Evolutionary conservation across 2,329 filamentous ascomycete species (phyloP), one percentile per base, ranked within the genome.

Genomic region (Aspergillus ochraceoroseus): DNA sequence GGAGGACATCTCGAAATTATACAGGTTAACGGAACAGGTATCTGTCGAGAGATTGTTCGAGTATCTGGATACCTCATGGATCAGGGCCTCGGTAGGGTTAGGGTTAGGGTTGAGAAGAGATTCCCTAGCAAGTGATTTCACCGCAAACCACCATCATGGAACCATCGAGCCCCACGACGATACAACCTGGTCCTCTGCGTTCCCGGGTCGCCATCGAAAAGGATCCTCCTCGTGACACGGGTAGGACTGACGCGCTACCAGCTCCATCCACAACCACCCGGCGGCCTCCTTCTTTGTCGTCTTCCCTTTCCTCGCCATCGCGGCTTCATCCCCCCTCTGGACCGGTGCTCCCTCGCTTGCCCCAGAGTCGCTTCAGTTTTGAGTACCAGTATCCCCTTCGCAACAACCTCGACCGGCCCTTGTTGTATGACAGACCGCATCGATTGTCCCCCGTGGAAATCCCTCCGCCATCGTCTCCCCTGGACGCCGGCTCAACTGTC

Each of bases 321-420:
- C 28, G 41, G 27, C 26, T 39, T 23, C 27, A 26, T 28, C 40
- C 29, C 14, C 25, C 44, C 5, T 44, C 47, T 15, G 32, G 31
- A 11, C 17, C 41, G 13, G n/a, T 27, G 7, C 30, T 43, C 13
- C 51, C 49, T 32, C 48, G 46, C 32, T 33, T 54, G 8, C 49
- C 53, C 7, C 51, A 54, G 35, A 50, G 44, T 43, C 51, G 48
- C 20, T 54, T 56, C 32, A 53, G 47, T 36, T 54, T 56, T 28
- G 52, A 56, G 30, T 53, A 47, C 37, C 46, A 49, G 26, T 41
- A 43, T 22, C 52, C 50, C 18, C 49, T 47, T 38, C 54, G 43
- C 46, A 51, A 43, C 28, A 37, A 47, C 43, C 73, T 71, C 36
- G 70, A 70, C 41, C 62, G 62, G 42, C 57, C 57, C 26, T 51